Evolutionary conservation across 2,329 filamentous ascomycete species (phyloP).

Genomic region (Elsinoe arachidis): DNA sequence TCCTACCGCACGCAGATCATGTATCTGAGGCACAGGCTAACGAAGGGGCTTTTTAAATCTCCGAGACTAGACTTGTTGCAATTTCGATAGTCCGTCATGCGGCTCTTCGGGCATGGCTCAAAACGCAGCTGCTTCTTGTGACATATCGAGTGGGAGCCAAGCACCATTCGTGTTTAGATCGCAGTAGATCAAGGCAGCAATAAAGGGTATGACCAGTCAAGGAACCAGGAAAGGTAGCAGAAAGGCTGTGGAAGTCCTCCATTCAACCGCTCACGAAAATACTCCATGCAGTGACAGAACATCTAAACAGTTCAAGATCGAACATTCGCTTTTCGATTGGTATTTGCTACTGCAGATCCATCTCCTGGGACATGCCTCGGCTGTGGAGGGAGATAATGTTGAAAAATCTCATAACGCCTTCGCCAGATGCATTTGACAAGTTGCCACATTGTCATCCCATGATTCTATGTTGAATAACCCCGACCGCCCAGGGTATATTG

Average conservation of each 20-base stretch:
- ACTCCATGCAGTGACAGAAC: not conserved
- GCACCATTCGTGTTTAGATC: not conserved
- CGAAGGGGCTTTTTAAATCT: not conserved
- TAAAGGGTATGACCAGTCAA: not conserved
- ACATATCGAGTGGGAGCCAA: not conserved
- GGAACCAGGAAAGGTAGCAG: not conserved
- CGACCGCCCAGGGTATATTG: constrained; percentile 16
- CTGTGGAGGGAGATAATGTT: constrained; percentile 19
- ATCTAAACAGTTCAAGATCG: not conserved
- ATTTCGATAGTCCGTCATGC: not conserved
- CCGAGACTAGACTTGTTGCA: not conserved
- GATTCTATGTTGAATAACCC: constrained; percentile 21
- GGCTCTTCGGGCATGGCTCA: not conserved
- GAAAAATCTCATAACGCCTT: constrained; percentile 21
- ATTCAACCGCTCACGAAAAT: too few species aligned
- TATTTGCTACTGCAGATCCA: constrained; percentile 3
- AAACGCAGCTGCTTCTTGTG: not conserved
- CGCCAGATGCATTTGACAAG: constrained; percentile 18
- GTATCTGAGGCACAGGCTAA: not conserved
- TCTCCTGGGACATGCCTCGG: constrained; percentile 12
- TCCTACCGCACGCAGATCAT: not conserved
- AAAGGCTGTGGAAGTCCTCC: not conserved
- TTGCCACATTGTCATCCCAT: constrained; percentile 15
- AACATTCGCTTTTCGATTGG: constrained; percentile 6
- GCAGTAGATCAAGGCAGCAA: not conserved